Conservation (phyloP, 305 asterid genomes). For the Ilex paraguariensis region DNA sequence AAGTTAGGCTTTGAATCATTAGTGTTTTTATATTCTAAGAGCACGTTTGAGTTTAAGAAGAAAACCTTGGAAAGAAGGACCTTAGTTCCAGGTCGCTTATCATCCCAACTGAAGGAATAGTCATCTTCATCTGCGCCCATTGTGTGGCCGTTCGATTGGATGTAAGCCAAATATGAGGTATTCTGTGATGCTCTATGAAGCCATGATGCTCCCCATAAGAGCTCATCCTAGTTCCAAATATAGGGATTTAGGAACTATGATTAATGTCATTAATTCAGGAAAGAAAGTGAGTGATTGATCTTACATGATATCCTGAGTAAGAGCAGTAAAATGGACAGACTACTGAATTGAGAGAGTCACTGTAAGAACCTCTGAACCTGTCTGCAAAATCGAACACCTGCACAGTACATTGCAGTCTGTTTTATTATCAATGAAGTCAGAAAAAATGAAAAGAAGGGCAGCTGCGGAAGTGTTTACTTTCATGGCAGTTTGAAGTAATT, state of each 20-base stretch:
- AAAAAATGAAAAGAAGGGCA: not conserved
- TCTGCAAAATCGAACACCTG: conserved; percentile 87
- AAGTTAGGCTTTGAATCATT: not conserved
- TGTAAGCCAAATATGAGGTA: conserved; percentile 49
- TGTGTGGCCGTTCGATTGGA: conserved; percentile 62
- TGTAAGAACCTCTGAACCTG: conserved; percentile 66
- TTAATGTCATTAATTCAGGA: not conserved
- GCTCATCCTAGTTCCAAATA: conserved; percentile 58
- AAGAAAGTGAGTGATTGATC: conserved; percentile 1
- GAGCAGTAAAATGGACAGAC: conserved; percentile 92
- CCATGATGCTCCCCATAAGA: conserved; percentile 96
- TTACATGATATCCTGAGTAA: conserved; percentile 77
- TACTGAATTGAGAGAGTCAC: conserved; percentile 61
- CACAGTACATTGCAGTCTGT: conserved; percentile 1
- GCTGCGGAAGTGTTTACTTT: conserved; percentile 21
- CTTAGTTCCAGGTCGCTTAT: conserved; percentile 82
- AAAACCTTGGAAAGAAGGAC: conserved; percentile 67
- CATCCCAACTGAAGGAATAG: conserved; percentile 87
- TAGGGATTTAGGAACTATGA: not conserved
- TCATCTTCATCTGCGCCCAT: conserved; percentile 69
- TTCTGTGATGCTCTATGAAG: conserved; percentile 64
- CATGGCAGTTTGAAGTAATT: conserved; percentile 47
- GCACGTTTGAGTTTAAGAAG: not conserved
- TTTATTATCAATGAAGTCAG: not conserved
- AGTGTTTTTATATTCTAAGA: not conserved